phyloP scores from a whole-genome alignment of 2,329 filamentous ascomycete genomes.

The Aspergillus nomiae region DNA sequence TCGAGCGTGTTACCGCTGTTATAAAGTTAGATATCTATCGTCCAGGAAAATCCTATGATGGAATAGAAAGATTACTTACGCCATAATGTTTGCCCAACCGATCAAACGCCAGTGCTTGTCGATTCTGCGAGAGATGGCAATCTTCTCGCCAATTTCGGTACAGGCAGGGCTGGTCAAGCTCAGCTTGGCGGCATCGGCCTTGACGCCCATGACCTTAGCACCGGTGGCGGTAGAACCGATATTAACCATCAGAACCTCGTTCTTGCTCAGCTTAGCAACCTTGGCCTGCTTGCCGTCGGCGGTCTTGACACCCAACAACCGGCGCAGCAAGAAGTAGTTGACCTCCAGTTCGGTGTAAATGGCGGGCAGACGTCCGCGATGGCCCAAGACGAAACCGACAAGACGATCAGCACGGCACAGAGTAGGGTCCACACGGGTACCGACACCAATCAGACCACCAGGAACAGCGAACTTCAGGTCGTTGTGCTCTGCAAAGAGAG shows the following conservation, averaged over 20 bases:
- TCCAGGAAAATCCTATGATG: neutral
- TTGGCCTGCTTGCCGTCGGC: slow-evolving; percentile 99
- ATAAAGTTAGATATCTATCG: slow-evolving; percentile 15
- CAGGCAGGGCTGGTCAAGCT: slow-evolving; percentile 91
- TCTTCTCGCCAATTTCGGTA: slow-evolving; percentile 97
- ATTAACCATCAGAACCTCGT: slow-evolving; percentile 99
- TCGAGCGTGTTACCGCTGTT: slow-evolving; percentile 51
- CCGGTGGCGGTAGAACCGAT: slow-evolving; percentile 97
- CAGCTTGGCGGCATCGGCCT: slow-evolving; percentile 95
- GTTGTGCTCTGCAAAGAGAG: slow-evolving; percentile 96
- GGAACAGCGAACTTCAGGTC: slow-evolving; percentile 98
- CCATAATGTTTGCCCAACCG: slow-evolving; percentile 80
- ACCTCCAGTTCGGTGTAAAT: slow-evolving; percentile 99
- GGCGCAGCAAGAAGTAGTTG: slow-evolving; percentile 97
- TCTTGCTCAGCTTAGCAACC: slow-evolving; percentile 97
- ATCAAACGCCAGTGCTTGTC: slow-evolving; percentile 99
- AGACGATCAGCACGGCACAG: slow-evolving; percentile 98
- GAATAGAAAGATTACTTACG: slow-evolving; percentile 39
- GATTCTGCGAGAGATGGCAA: slow-evolving; percentile 91
- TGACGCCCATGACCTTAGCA: slow-evolving; percentile 95
- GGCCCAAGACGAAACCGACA: slow-evolving; percentile 94
- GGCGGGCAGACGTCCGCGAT: slow-evolving; percentile 88
- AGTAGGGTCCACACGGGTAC: slow-evolving; percentile 94
- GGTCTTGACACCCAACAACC: slow-evolving; percentile 93
- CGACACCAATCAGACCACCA: slow-evolving; percentile 96